Evolutionary conservation across 176 grass and related monocot species (phyloP), one percentile per base, ranked within the genome.

Genomic region (Bothriochloa decipiens): DNA sequence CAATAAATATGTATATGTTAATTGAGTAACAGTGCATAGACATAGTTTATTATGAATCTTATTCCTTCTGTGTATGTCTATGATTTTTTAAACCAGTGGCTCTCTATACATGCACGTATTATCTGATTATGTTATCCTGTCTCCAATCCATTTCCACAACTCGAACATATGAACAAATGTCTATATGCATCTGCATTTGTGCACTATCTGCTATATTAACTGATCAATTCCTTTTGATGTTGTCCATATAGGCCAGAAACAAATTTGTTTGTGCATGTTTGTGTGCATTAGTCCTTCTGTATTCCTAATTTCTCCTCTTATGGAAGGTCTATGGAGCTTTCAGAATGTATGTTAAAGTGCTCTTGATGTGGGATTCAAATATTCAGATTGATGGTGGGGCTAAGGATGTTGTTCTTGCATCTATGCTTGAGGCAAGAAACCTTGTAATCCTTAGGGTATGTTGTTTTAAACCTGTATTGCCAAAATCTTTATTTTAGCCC

Each of bases 251-350:
- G 58, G 23, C 23, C 23, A 62, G 58, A 26, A 26, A 62, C 58
- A 26, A 62, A 62, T 62, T 62, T 23, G 55, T 60, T 22, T 26
- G 58, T 26, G 58, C 1, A 1, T 62, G n/a, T 26, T 26, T 63
- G 23, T 63, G 12, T 65, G 13, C 26, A 16, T 27, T 65, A 2
- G 32, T 29, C 26, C 83, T 83, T 77, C 11, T 79, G 12, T 46
- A 78, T 83, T 73, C 23, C 65, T 88, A 74, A 88, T 57, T 36
- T 46, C 26, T 87, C 57, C 83, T 83, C 11, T 86, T 71, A 53
- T 87, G 90, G 74, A 86, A 99, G 96, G 96, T 99, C 53, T 99
- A 96, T 79, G 96, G 96, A 37, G 96, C 96, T 81, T 99, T 99
- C 74, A 95, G 96, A 89, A 93, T 94, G 91, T 99, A 94, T 86